Evolutionary conservation across 768 basidiomycete genomes (phyloP).

Genomic region (Amanita pallidorosea): DNA sequence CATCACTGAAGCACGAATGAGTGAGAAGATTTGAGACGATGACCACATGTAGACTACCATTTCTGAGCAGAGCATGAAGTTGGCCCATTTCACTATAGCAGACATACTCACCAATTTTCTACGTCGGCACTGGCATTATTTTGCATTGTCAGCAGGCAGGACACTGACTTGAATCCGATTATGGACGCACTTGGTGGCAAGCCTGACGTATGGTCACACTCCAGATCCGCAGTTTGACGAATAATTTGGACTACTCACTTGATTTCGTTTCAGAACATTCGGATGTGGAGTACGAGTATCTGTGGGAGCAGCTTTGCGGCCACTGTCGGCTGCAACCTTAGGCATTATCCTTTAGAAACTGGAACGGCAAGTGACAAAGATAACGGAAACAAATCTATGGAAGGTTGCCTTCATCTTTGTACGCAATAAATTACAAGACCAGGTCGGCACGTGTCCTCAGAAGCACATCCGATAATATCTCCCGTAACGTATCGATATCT

Average conservation of each 20-base stretch:
- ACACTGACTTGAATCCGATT: constrained; percentile 1
- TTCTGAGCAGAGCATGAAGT: constrained; percentile 28
- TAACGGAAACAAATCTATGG: neutral
- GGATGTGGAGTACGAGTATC: constrained; percentile 23
- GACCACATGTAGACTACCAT: constrained; percentile 32
- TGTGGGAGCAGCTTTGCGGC: constrained; percentile 15
- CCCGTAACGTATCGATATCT: neutral
- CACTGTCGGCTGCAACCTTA: constrained; percentile 19
- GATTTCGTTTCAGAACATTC: constrained; percentile 43
- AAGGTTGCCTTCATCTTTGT: neutral
- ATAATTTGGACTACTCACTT: constrained; percentile 21
- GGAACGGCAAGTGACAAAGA: neutral
- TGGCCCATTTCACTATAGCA: neutral
- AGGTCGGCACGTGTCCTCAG: neutral
- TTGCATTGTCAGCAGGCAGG: constrained; percentile 10
- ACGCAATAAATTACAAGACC: neutral
- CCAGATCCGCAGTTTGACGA: neutral
- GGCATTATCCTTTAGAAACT: constrained; percentile 20
- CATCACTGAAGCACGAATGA: constrained; percentile 37
- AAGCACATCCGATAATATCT: no score
- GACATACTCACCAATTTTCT: constrained; percentile 53
- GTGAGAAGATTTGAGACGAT: neutral
- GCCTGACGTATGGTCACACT: constrained; percentile 22
- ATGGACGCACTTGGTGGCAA: constrained; percentile 38
- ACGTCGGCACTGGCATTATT: constrained; percentile 45